Percentiles rank a stretch among this genome's conserved stretches.
Conservation (phyloP, 768 basidiomycete species). For the Kondoa subrosea region DNA sequence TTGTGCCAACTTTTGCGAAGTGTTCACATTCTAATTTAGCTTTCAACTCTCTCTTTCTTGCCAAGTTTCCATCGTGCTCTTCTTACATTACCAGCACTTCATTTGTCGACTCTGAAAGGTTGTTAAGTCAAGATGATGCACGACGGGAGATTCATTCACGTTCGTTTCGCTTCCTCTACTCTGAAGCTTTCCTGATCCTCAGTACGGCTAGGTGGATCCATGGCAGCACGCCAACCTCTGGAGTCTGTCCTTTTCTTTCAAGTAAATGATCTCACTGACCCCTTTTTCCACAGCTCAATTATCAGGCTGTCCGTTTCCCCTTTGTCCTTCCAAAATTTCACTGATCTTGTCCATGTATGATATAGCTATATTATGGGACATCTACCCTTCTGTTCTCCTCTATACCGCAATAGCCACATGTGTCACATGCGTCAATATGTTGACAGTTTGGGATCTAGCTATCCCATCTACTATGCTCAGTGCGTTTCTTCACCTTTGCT, state of each 20-base stretch:
- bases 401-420: not conserved
- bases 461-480: constrained; percentile 8
- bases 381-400: not conserved
- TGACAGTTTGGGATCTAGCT: not conserved
- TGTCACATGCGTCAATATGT: not conserved
- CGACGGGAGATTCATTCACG: constrained; percentile 4
- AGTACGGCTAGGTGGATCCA: not conserved
- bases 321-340: too few relatives aligned
- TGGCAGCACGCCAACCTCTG: not conserved
- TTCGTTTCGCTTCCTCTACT: not conserved
- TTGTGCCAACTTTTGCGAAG: too few relatives aligned
- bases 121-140: constrained; percentile 4
- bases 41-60: too few relatives aligned
- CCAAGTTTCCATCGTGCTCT: too few relatives aligned
- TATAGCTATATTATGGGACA: constrained; percentile 3
- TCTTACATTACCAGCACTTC: too few relatives aligned
- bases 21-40: too few relatives aligned
- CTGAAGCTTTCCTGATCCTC: too few relatives aligned
- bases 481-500: not conserved
- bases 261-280: not conserved
- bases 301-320: too few relatives aligned
- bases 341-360: too few relatives aligned
- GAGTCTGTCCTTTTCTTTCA: not conserved
- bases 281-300: not conserved
- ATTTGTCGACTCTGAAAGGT: too few relatives aligned